Conservation (phyloP, 2,329 filamentous ascomycete genomes). For the Botrytis squamosa region DNA sequence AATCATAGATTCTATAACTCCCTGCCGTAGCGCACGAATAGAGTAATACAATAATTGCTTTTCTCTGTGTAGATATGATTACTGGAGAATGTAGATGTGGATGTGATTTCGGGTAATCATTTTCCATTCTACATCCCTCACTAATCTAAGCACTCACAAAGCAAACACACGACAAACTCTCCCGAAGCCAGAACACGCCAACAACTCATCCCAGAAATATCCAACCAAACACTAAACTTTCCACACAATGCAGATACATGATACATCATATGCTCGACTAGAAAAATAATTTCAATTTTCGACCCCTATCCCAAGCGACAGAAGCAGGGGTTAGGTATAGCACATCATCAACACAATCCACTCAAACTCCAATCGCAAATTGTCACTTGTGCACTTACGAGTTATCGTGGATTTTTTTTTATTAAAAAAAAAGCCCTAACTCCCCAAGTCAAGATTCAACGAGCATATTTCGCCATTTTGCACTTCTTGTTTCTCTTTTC, state of each 20-base stretch:
- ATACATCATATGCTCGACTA: neutral
- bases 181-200: neutral
- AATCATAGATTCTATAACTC: neutral
- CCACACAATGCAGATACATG: neutral
- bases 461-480: too few species aligned
- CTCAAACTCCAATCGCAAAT: neutral
- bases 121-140: neutral
- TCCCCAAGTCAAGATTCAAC: neutral
- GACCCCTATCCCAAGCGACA: neutral
- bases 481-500: neutral
- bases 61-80: neutral
- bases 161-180: neutral
- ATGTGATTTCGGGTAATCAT: too few species aligned
- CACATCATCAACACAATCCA: neutral
- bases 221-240: neutral
- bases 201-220: neutral
- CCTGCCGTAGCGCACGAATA: neutral
- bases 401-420: neutral
- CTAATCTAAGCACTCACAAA: neutral
- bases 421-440: rapidly evolving
- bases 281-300: neutral
- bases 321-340: neutral
- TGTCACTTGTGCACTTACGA: too few species aligned
- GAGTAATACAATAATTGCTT: neutral
- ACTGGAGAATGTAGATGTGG: too few species aligned